A percentile compares a stretch with the other conserved stretches of the same genome.
Evolutionary conservation across 75 land plant genomes (phyloP).

Genomic region (Ceratopteris richardii): DNA sequence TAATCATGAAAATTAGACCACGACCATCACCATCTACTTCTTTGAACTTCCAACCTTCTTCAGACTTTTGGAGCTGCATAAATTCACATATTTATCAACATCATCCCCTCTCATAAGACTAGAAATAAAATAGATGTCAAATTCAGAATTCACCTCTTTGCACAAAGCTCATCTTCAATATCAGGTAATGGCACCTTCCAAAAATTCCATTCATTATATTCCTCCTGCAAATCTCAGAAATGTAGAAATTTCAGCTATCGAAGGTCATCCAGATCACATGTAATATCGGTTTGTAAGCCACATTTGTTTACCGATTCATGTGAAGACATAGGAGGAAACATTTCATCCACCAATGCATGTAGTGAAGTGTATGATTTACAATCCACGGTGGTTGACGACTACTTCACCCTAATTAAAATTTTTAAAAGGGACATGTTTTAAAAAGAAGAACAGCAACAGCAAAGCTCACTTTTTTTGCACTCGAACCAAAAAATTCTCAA

Average conservation of each 20-base stretch:
- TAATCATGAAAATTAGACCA: too few species aligned
- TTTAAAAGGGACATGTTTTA: not conserved
- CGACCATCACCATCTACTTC: not conserved
- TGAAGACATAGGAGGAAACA: conserved; percentile 75
- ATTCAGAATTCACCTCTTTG: not conserved
- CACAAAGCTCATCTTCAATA: conserved; percentile 23
- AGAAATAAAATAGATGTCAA: too few species aligned
- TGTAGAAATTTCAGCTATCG: too few species aligned
- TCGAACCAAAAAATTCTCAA: too few species aligned
- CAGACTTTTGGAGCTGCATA: not conserved
- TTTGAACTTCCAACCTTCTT: conserved; percentile 1
- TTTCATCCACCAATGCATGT: conserved; percentile 79
- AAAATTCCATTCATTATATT: conserved; percentile 81
- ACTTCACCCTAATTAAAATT: conserved; percentile 65
- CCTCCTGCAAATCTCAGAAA: conserved; percentile 59
- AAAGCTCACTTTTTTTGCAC: too few species aligned
- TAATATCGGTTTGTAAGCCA: too few species aligned
- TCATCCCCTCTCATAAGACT: not conserved
- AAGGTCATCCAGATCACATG: too few species aligned
- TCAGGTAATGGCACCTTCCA: conserved; percentile 74
- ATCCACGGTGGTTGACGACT: conserved; percentile 65
- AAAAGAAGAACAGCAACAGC: too few species aligned
- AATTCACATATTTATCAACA: not conserved
- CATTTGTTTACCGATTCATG: conserved; percentile 76
- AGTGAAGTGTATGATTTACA: conserved; percentile 83